A percentile compares a stretch with the other conserved stretches of the same genome.
These are phyloP conservation scores for Pedinophyceae sp. DNA, from an alignment of 139 green algal genomes.

Conservation along the genomic window DNA sequence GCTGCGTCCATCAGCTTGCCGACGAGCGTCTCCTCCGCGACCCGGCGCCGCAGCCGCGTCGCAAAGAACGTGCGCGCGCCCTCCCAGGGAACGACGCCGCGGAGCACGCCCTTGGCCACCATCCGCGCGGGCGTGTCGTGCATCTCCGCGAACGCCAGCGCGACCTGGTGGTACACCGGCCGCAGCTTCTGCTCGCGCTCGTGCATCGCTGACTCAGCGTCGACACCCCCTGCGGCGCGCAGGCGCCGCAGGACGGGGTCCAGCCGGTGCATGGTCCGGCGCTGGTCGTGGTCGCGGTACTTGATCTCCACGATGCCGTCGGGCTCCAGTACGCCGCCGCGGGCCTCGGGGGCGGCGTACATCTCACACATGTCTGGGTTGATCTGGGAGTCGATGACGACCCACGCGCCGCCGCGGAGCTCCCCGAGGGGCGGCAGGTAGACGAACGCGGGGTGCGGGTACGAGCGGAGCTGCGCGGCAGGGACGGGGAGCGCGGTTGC, in stretches of 20 bases:
- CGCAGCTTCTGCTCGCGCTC: constrained; percentile 55
- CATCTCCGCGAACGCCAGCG: constrained; percentile 86
- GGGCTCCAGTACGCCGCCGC: constrained; percentile 88
- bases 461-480: constrained; percentile 81
- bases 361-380: constrained; percentile 49
- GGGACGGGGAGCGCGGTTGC: too few species aligned
- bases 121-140: constrained; percentile 83
- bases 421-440: constrained; percentile 87
- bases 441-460: constrained; percentile 80
- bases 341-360: constrained; percentile 28
- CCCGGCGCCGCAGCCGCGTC: constrained; percentile 46
- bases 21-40: constrained; percentile 12
- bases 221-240: constrained; percentile 13
- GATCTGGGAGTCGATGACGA: constrained; percentile 92
- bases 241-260: constrained; percentile 47
- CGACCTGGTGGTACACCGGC: constrained; percentile 72
- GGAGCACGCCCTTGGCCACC: constrained; percentile 54
- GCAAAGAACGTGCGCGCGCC: constrained; percentile 67
- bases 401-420: constrained; percentile 93
- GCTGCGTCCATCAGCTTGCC: not conserved
- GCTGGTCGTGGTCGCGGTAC: constrained; percentile 65
- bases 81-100: constrained; percentile 69
- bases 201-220: constrained; percentile 17
- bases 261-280: constrained; percentile 72
- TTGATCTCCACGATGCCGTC: constrained; percentile 98